Evolutionary conservation across 495 filamentous ascomycete species (phyloP), one percentile per base, ranked within the genome.

Genomic region (Friedmanniomyces endolithicus): DNA sequence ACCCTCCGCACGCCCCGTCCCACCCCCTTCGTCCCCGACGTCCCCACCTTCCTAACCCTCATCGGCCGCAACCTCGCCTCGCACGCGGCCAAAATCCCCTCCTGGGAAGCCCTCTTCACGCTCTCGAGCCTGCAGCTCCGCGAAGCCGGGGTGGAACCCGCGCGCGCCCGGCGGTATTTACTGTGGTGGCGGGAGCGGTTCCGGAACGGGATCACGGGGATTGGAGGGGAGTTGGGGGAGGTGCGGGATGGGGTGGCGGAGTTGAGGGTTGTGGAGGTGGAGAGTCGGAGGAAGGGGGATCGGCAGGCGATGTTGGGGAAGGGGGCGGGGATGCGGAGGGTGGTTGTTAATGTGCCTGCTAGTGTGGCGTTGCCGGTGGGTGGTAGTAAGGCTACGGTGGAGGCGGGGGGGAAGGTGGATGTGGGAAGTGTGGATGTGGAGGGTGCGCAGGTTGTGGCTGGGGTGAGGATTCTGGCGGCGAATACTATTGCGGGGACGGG

Each of bases 51-150:
- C 72, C 86, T 98, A 55, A 85, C 78, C 6, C 70, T 94, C 29
- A 98, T 98, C 71, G 92, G 92, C 64, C 92, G 92, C 55, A 80
- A 81, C 59, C 79, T 94, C 60, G 78, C 75, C 49, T 78, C 85
- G 59, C 87, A 96, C 69, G 79, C 82, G 11, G 70, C 81, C 64
- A 87, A 97, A 66, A 84, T 98, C 57, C 79, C 84, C 4, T 82
- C 83, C 27, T 98, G 92, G 92, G 86, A 89, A 23, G 77, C 84
- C 8, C 77, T 98, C 22, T 98, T 98, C 74, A 75, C 78, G 16
- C 70, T 90, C 45, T 80, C 74, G n/a, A 86, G 85, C 0, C 57
- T 72, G 23, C 84, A 97, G 66, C 76, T 98, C 53, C 77, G 81
- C 39, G 82, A 90, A 52, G 73, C 89, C 6, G 92, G 92, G 29